These are phyloP conservation scores for Solanum corneliomulleri DNA, from an alignment of 257 asterid genomes.

Conservation along the genomic window DNA sequence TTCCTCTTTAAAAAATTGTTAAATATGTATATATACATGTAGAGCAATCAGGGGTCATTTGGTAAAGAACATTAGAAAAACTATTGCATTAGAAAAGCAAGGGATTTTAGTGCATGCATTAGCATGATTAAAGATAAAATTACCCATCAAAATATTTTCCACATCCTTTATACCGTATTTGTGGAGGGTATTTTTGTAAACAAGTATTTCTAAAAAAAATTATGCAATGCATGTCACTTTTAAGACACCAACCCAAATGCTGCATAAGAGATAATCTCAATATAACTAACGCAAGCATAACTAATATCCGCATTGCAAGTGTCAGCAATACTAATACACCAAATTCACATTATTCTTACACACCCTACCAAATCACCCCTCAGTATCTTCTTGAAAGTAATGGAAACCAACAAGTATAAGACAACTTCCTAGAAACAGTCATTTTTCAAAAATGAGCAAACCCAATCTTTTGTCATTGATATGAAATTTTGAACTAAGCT, in stretches of 20 bases:
- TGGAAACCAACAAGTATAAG: slow-evolving; percentile 8
- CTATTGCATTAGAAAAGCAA: neutral
- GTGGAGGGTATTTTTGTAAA: too few species aligned
- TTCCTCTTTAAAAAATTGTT: neutral
- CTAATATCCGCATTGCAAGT: neutral
- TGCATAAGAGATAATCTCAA: neutral
- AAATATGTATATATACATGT: slow-evolving; percentile 2
- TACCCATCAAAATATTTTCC: neutral
- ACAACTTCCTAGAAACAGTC: neutral
- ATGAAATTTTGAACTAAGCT: neutral
- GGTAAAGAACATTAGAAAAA: neutral
- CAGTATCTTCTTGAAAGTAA: slow-evolving; percentile 7
- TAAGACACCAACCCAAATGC: neutral
- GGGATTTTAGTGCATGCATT: neutral
- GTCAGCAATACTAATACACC: neutral
- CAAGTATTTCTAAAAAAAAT: neutral
- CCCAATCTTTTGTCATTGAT: neutral
- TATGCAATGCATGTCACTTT: neutral
- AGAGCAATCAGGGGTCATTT: neutral
- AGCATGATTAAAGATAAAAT: neutral
- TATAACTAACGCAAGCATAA: neutral
- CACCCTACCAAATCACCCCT: neutral
- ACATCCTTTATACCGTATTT: neutral
- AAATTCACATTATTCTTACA: neutral
- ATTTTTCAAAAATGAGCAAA: neutral